Conservation (phyloP, 352 stramenopile species). For the Detonula confervacea region DNA sequence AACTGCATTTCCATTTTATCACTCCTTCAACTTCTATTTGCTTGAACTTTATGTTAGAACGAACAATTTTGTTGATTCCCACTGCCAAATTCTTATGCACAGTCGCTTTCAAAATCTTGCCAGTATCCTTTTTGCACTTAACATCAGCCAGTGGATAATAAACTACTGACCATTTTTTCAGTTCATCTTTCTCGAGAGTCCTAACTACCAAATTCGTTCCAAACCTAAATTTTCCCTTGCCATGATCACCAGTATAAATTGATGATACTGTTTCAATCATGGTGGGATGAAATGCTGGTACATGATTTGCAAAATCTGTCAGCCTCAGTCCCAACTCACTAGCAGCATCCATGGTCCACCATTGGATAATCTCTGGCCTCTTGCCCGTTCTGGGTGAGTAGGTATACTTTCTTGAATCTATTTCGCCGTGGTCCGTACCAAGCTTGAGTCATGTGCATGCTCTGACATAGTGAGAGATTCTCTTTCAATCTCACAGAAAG, state of each 20-base stretch:
- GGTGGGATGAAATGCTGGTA: background rate
- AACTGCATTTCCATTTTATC: background rate
- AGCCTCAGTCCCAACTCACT: background rate
- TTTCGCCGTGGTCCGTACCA: background rate
- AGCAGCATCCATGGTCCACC: constrained; percentile 6
- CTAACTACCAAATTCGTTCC: constrained; percentile 11
- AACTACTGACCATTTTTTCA: background rate
- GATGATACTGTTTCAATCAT: constrained; percentile 20
- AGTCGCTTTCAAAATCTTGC: background rate
- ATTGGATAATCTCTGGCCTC: constrained; percentile 1
- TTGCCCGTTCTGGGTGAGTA: background rate
- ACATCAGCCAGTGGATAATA: constrained; percentile 21
- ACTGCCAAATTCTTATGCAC: background rate
- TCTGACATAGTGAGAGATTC: constrained; percentile 3
- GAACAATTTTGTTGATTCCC: constrained; percentile 1
- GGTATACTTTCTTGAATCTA: background rate
- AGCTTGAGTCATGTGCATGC: background rate
- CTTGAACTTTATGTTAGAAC: background rate
- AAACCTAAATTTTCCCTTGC: constrained; percentile 27
- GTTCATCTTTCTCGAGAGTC: background rate
- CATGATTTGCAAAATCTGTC: background rate
- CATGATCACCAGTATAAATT: constrained; percentile 25
- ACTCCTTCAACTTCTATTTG: background rate
- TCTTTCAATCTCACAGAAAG: background rate
- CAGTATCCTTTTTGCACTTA: constrained; percentile 27